These are phyloP conservation scores for Boletus insuetus DNA, from an alignment of 768 basidiomycete species.

Conservation along the genomic window DNA sequence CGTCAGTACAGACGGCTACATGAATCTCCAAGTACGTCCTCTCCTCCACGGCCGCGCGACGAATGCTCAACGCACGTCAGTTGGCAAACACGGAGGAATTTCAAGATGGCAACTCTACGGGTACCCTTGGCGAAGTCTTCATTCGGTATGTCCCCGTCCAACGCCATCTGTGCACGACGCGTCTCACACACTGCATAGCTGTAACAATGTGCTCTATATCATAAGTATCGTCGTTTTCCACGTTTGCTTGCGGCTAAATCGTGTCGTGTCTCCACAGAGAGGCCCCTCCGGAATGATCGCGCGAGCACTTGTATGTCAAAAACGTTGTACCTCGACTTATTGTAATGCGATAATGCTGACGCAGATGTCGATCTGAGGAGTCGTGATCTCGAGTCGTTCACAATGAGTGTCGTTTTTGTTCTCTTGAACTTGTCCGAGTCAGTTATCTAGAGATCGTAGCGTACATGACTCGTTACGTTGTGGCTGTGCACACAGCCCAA, in stretches of 20 bases:
- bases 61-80: constrained; percentile 38
- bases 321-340: constrained; percentile 7
- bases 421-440: too few species aligned
- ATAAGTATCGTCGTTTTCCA: constrained; percentile 53
- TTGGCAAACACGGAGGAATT: constrained; percentile 99
- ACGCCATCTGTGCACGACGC: background rate
- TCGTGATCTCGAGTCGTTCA: background rate
- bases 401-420: too few species aligned
- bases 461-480: too few species aligned
- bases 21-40: constrained; percentile 90
- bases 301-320: constrained; percentile 3
- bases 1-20: constrained; percentile 98
- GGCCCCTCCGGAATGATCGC: constrained; percentile 52
- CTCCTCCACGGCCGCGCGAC: background rate
- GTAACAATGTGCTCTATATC: constrained; percentile 96
- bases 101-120: constrained; percentile 93
- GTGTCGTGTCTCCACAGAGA: constrained; percentile 56
- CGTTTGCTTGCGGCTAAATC: constrained; percentile 16
- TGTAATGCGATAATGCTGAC: constrained; percentile 5
- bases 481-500: constrained; percentile 7
- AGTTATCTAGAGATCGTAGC: too few species aligned
- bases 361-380: constrained; percentile 2
- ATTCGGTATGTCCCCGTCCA: constrained; percentile 65
- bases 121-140: constrained; percentile 97
- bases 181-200: constrained; percentile 44